Base-by-base conservation (phyloP, 2,329 filamentous ascomycete genomes). In the Bipolaris cookei region DNA sequence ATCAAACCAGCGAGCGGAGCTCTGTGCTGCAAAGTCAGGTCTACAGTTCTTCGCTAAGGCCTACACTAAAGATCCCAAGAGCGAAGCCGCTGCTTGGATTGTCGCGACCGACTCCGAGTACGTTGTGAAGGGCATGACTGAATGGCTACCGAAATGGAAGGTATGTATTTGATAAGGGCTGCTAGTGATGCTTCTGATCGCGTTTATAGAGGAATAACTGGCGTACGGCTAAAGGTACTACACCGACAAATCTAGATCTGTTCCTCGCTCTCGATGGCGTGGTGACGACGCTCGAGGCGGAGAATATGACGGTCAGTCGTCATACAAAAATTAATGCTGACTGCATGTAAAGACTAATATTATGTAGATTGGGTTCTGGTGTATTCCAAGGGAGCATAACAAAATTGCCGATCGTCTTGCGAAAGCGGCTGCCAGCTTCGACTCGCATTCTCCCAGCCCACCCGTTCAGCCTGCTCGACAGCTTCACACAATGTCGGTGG, bases 61-160 rank as follows among this genome's bases (percentile, higher is more conserved):
- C 11, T 2, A 47, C 10, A 4, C 25, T 30, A 3, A 4, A 4
- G 1, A 44, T 32, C 18, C 16, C 7, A 47, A 18, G 23, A 20
- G 21, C 34, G n/a, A 38, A 30, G 13, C 25, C 44, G 42, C 41
- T 35, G 54, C 28, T 44, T 57, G 49, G 54, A 54, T 55, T 35
- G 42, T 64, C 25, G 61, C 58, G 25, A 64, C 58, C 23, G 55
- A 64, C 49, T 59, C 55, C 23, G 52, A 64, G 46, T 61, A 64
- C 49, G 58, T 64, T 35, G 55, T 59, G 13, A 59, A 55, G 51
- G 61, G 61, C 16, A 64, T 64, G 37, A 57, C 50, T n/a, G 54
- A 59, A 49, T 63, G 55, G 55, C 38, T 64, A 37, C 56, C n/a
- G 5, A 45, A 6, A 18, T 45, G 43, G 55, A 61, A 51, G 48